Evolutionary conservation across 495 filamentous ascomycete genomes (phyloP), one percentile per base, ranked within the genome.

Genomic region (Cryomyces minteri): DNA sequence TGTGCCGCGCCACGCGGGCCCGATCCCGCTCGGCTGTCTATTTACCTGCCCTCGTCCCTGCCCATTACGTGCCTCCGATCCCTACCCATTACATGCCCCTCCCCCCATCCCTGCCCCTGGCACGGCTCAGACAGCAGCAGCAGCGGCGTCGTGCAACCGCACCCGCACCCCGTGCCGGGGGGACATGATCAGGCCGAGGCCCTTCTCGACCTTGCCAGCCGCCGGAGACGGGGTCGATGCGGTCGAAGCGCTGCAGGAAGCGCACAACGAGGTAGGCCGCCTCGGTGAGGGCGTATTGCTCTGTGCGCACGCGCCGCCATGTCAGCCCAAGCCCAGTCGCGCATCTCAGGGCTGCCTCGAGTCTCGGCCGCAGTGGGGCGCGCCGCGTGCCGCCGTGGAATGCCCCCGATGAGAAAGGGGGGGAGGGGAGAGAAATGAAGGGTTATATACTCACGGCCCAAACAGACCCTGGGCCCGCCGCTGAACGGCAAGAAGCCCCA

Each of bases 381-480:
- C 18, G 18, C 18, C 18, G 18, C 18, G 18, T 25, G 2, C 18
- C 18, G 1, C 18, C 18, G 18, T 25, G 18, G 18, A 25, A 25
- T 2, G 18, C 18, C 18, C n/a, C n/a, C n/a, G n/a, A n/a, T n/a
- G 2, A 25, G 18, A 25, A 25, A 25, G 18, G 2, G 2, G 18
- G 5, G 11, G 6, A 12, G 31, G 4, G 34, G 34, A 4, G 28
- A 2, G 25, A 4, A 4, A 14, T 38, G 34, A 38, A 9, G 34
- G 28, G 2, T 12, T 1, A 10, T 1, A 10, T 8, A 53, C 48
- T 51, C 37, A 44, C 47, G 51, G 33, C 51, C 51, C 10, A 54
- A 28, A 40, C 51, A 54, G 25, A 51, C 45, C 34, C 51, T 47
- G 11, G 53, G 53, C 1, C 54, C 54, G n/a, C 52, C 54, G 14